Conservation (phyloP, 202 grass and related monocot species). For the Hordeum pubiflorum region DNA sequence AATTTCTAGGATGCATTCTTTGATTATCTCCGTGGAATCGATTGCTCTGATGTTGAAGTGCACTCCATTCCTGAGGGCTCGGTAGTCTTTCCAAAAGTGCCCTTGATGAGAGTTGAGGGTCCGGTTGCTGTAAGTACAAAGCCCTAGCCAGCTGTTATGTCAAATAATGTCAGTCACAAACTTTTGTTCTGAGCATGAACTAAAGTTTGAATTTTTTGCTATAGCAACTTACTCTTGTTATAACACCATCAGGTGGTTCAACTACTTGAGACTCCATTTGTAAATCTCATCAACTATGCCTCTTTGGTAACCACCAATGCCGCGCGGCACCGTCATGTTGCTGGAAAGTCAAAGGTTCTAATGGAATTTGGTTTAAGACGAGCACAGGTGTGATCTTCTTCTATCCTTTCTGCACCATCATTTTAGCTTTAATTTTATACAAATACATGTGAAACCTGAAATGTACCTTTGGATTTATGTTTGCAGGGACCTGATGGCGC, state of each 20-base stretch:
- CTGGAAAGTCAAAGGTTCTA: constrained; percentile 83
- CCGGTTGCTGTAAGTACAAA: constrained; percentile 80
- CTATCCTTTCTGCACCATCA: neutral
- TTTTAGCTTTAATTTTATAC: neutral
- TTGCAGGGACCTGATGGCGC: constrained; percentile 91
- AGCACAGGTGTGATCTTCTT: constrained; percentile 73
- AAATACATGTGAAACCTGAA: neutral
- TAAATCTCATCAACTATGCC: constrained; percentile 98
- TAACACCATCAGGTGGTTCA: constrained; percentile 67
- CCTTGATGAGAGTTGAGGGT: constrained; percentile 87
- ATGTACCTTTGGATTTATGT: constrained; percentile 16
- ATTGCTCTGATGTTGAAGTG: constrained; percentile 90
- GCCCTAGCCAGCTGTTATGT: constrained; percentile 9
- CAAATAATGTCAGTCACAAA: neutral
- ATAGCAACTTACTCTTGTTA: constrained; percentile 25
- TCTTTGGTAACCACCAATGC: constrained; percentile 98
- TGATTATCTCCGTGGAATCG: constrained; percentile 67
- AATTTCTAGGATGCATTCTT: constrained; percentile 77
- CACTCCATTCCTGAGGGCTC: constrained; percentile 90
- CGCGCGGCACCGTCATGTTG: constrained; percentile 80
- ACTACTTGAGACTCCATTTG: constrained; percentile 93
- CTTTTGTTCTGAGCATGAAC: constrained; percentile 13
- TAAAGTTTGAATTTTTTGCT: neutral
- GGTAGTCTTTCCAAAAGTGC: constrained; percentile 95
- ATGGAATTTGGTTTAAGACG: constrained; percentile 98